Conservation (phyloP, 2,329 filamentous ascomycete genomes). For the Tolypocladium sp. region DNA sequence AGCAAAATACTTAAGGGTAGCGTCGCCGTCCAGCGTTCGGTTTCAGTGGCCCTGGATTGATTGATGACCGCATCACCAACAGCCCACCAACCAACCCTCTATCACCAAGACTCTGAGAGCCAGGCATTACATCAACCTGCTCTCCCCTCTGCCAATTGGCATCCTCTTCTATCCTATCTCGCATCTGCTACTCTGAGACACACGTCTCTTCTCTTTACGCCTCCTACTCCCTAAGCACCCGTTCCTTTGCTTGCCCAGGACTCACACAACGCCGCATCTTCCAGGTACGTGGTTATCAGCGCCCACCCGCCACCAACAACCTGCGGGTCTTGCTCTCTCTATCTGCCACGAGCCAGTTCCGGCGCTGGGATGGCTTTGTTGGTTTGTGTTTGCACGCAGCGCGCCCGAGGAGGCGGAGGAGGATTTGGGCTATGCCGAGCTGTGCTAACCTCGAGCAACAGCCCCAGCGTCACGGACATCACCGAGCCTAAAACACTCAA, state of each 20-base stretch:
- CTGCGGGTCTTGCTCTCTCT: not conserved
- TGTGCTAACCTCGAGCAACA: not conserved
- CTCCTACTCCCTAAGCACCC: not conserved
- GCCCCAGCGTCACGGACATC: not conserved
- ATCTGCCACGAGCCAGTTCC: not conserved
- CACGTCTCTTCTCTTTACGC: not conserved
- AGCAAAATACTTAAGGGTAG: slow-evolving; percentile 7
- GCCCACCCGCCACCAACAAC: not conserved
- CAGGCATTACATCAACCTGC: not conserved
- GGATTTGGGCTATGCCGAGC: not conserved
- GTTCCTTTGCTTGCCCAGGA: not conserved
- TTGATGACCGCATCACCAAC: not conserved
- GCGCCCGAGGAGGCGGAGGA: not conserved
- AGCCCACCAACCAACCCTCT: not conserved
- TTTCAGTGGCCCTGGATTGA: not conserved
- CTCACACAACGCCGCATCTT: not conserved
- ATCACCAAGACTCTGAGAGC: not conserved
- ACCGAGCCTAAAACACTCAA: not conserved
- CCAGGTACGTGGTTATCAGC: not conserved
- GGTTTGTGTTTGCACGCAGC: not conserved
- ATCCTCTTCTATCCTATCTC: not conserved
- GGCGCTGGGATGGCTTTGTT: not conserved
- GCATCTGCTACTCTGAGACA: not conserved
- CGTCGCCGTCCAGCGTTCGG: slow-evolving; percentile 1
- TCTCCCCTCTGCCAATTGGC: slow-evolving; percentile 2